Evolutionary conservation across 2,329 filamentous ascomycete species (phyloP).

Genomic region (Arthrobotrys sinensis): DNA sequence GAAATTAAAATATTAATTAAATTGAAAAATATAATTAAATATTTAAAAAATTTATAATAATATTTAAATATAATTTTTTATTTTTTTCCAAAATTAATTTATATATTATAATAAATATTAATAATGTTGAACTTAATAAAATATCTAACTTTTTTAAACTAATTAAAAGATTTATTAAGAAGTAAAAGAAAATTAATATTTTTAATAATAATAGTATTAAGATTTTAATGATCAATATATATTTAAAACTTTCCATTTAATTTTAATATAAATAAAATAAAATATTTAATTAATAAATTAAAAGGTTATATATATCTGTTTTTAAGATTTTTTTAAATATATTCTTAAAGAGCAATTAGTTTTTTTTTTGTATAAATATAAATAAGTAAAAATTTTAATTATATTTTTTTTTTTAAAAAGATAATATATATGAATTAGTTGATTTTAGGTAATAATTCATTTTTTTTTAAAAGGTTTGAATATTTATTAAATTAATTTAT

Average conservation of each 20-base stretch:
- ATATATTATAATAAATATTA: conserved; percentile 27
- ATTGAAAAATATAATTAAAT: conserved; percentile 16
- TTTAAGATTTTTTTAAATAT: background rate
- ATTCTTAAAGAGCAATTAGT: background rate
- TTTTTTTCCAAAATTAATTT: conserved; percentile 7
- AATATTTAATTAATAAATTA: background rate
- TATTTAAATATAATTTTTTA: conserved; percentile 18
- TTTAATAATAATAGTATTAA: background rate
- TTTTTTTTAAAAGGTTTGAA: background rate
- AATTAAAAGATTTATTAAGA: conserved; percentile 10
- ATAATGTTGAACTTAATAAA: conserved; percentile 35
- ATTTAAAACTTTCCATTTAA: background rate
- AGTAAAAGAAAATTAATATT: background rate
- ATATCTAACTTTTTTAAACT: background rate
- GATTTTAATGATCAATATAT: background rate
- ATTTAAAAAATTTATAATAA: conserved; percentile 26
- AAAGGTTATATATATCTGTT: background rate
- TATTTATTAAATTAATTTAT: background rate
- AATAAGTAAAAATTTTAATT: background rate
- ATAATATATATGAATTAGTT: background rate
- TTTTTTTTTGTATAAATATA: background rate
- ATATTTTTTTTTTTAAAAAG: background rate
- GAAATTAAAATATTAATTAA: conserved; percentile 1
- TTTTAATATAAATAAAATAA: conserved; percentile 2
- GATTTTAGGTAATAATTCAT: background rate